Conservation (phyloP, 495 filamentous ascomycete genomes). For the Cercophora scortea region DNA sequence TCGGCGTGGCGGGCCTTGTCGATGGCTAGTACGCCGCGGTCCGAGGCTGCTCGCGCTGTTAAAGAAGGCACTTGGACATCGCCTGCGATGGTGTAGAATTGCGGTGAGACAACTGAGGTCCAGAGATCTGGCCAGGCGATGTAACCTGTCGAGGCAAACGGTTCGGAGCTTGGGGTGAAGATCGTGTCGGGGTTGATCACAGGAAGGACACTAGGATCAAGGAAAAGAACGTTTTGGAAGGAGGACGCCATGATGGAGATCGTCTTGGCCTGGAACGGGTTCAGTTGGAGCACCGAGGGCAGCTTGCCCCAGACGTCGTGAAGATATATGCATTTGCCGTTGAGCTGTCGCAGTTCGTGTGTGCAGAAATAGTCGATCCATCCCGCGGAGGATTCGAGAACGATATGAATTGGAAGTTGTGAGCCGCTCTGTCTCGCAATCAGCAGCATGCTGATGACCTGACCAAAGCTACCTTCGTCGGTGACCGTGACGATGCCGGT, state of each 20-base stretch:
- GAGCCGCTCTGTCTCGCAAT: conserved; percentile 52
- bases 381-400: conserved; percentile 41
- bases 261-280: conserved; percentile 51
- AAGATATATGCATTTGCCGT: conserved; percentile 41
- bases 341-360: conserved; percentile 38
- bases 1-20: conserved; percentile 45
- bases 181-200: conserved; percentile 44
- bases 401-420: conserved; percentile 50
- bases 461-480: conserved; percentile 20
- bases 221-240: conserved; percentile 54
- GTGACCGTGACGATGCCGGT: conserved; percentile 46
- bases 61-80: conserved; percentile 24
- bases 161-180: conserved; percentile 33
- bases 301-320: conserved; percentile 4
- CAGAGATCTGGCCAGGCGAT: conserved; percentile 60
- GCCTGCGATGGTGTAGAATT: conserved; percentile 48
- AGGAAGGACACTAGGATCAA: conserved; percentile 54
- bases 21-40: conserved; percentile 51
- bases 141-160: conserved; percentile 45
- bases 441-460: conserved; percentile 40
- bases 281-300: neutral
- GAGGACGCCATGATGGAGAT: conserved; percentile 53
- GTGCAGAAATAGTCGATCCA: conserved; percentile 49
- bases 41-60: conserved; percentile 34
- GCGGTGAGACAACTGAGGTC: conserved; percentile 41